These are phyloP conservation scores for Cerioporus squamosus DNA, from an alignment of 1,284 basidiomycete species.

Conservation along the genomic window DNA sequence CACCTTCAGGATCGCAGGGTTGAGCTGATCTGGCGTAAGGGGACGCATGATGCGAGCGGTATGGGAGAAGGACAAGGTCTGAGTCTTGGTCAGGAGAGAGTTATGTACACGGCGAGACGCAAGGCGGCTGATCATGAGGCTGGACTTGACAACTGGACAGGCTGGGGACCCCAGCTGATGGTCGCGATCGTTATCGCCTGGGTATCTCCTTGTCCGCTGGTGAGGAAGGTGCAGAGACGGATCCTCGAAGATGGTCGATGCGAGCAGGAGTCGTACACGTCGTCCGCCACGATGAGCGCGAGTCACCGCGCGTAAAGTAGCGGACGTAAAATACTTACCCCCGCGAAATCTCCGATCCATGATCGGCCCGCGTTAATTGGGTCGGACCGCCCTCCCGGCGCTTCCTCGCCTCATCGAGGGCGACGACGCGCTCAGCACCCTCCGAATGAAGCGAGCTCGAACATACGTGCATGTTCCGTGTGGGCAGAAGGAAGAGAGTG, in stretches of 20 bases:
- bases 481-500: no score
- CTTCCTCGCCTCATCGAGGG: no score
- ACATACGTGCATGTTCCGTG: no score
- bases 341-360: neutral
- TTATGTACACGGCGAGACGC: conserved; percentile 24
- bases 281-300: conserved; percentile 18
- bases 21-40: conserved; percentile 69
- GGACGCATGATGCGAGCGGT: conserved; percentile 49
- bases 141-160: neutral
- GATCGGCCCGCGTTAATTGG: neutral
- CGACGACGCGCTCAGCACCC: no score
- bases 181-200: conserved; percentile 15
- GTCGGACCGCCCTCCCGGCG: neutral
- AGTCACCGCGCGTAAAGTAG: conserved; percentile 1
- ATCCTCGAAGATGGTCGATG: neutral
- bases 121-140: conserved; percentile 23
- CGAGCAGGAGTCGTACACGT: conserved; percentile 12
- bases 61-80: conserved; percentile 15
- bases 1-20: conserved; percentile 86
- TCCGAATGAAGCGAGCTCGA: no score
- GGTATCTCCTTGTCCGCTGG: conserved; percentile 8
- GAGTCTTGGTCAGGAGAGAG: conserved; percentile 13
- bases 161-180: conserved; percentile 14
- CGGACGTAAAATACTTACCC: neutral
- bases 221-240: neutral